A percentile compares a stretch with the other conserved stretches of the same genome.
phyloP scores from a whole-genome alignment of 768 basidiomycete genomes.

The Cystofilobasidium capitatum region DNA sequence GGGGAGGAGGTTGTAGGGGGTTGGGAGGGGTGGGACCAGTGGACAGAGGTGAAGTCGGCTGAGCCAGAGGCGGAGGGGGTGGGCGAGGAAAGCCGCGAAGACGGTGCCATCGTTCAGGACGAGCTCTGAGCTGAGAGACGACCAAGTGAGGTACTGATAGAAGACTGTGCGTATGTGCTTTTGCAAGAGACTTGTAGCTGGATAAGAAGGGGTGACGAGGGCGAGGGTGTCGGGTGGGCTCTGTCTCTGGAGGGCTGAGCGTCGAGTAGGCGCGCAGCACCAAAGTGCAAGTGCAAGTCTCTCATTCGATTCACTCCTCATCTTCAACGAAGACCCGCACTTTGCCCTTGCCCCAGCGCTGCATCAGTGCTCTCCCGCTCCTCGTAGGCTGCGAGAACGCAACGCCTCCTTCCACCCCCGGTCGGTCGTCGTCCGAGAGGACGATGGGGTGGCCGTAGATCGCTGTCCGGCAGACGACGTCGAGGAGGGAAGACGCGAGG shows the following conservation, averaged over 20 bases:
- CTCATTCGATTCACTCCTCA: constrained; percentile 25
- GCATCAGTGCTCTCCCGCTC: constrained; percentile 15
- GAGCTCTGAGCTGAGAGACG: too few species aligned
- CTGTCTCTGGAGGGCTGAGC: too few species aligned
- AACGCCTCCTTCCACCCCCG: constrained; percentile 52
- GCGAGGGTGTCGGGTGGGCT: too few species aligned
- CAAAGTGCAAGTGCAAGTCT: too few species aligned
- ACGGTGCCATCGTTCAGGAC: too few species aligned
- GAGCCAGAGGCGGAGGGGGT: not conserved
- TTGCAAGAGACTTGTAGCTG: too few species aligned
- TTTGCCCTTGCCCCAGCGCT: constrained; percentile 10
- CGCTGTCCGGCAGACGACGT: not conserved
- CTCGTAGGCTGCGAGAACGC: constrained; percentile 12
- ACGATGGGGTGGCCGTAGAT: constrained; percentile 16
- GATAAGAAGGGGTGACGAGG: not conserved
- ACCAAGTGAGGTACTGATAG: too few species aligned
- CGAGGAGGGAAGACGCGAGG: constrained; percentile 16
- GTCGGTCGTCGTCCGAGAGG: constrained; percentile 20
- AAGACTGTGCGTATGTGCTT: too few species aligned
- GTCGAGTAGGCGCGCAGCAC: too few species aligned
- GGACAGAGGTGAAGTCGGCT: not conserved
- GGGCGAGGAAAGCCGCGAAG: not conserved
- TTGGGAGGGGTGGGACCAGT: not conserved
- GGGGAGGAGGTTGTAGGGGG: not conserved
- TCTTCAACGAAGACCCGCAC: constrained; percentile 21